These are phyloP conservation scores for Chaetoscypha palmicola DNA, from an alignment of 2,329 filamentous ascomycete species.

Conservation along the genomic window DNA sequence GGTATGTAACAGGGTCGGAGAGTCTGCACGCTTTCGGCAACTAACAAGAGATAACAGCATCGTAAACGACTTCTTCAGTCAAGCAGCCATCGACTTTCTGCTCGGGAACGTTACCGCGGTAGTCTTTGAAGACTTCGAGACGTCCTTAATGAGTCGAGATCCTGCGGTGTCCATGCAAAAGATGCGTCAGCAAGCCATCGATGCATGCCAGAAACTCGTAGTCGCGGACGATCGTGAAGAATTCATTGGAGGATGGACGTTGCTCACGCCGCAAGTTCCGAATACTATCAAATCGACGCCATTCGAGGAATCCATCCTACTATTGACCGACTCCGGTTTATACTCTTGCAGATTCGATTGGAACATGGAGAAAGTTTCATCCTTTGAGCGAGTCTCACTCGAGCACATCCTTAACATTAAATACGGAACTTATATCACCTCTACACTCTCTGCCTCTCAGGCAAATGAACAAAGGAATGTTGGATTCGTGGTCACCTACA, in stretches of 20 bases:
- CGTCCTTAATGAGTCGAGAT: slow-evolving; percentile 87
- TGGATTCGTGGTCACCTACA: slow-evolving; percentile 74
- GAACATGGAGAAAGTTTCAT: slow-evolving; percentile 88
- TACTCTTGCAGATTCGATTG: slow-evolving; percentile 93
- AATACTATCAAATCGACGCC: slow-evolving; percentile 63
- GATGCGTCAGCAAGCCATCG: slow-evolving; percentile 82
- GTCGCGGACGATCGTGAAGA: slow-evolving; percentile 79
- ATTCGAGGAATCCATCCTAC: slow-evolving; percentile 80
- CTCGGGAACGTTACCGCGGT: slow-evolving; percentile 78
- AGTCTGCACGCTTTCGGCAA: not conserved
- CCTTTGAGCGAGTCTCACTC: slow-evolving; percentile 80
- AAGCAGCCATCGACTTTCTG: slow-evolving; percentile 89
- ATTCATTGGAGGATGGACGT: slow-evolving; percentile 81
- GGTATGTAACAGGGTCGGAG: slow-evolving; percentile 38
- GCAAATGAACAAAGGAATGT: slow-evolving; percentile 74
- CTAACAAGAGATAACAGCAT: slow-evolving; percentile 52
- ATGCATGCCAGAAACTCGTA: slow-evolving; percentile 79
- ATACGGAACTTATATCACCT: slow-evolving; percentile 84
- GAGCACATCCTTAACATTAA: slow-evolving; percentile 65
- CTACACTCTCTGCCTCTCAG: slow-evolving; percentile 70
- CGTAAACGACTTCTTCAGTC: slow-evolving; percentile 95
- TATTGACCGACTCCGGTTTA: slow-evolving; percentile 76
- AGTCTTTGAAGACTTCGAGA: slow-evolving; percentile 91
- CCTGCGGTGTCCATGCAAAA: slow-evolving; percentile 81
- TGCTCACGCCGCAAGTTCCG: slow-evolving; percentile 67